Base-by-base conservation (phyloP, 805 yeast species). In the Phaffomyces antillensis region DNA sequence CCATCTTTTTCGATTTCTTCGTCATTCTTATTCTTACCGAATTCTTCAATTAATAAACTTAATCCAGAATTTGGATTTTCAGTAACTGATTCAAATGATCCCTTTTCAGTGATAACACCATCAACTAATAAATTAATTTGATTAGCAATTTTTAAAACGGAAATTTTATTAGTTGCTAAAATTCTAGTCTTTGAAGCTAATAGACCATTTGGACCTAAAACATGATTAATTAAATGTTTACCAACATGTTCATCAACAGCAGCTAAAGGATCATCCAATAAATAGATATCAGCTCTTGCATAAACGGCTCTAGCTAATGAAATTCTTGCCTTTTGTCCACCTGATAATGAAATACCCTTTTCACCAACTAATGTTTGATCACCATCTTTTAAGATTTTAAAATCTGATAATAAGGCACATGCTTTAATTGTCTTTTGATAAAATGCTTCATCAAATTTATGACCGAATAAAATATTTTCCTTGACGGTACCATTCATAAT, bases 211-310 rank as follows among this genome's bases (percentile, higher is more conserved):
- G 87, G 79, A 18, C 96, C 95, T 45, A 90, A 70, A 18, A 90
- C 96, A 58, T 85, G 81, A 52, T 81, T 82, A 52, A 86, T 81
- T 55, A 93, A 71, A 59, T 88, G 95, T 52, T 79, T 80, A 12
- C 96, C 91, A 51, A 93, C 99, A 62, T 93, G 99, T 56, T 89
- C 97, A 66, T 93, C 99, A 36, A 93, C 99, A 28, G 99, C 99
- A 61, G 95, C 85, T 49, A 91, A 73, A 12, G 95, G 87, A 65
- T 93, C 99, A 63, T 91, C 99, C 50, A 91, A 67, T 37, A 91
- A 67, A 61, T 87, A 89, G 28, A 91, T 78, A 59, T 93, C 98
- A 5, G 98, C 95, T 51, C 98, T 75, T 13, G 96, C 78, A 62
- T 93, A 91, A 10, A 93, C 96, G 12, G 99, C 97, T 62, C 99